These are phyloP conservation scores for Eucalyptus polyanthemos DNA, from an alignment of 345 rosid species.

Conservation along the genomic window DNA sequence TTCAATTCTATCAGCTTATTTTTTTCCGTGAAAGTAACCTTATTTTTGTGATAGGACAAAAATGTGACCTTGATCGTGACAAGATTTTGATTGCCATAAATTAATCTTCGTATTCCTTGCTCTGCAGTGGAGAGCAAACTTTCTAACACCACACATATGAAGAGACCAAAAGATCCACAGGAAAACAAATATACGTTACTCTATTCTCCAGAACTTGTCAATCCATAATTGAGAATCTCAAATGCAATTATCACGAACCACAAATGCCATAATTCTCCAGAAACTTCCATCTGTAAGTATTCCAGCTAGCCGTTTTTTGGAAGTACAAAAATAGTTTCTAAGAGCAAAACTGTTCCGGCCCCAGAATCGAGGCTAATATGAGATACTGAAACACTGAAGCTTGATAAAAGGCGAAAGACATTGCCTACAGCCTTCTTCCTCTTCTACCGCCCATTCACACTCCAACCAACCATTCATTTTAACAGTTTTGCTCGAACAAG, in stretches of 20 bases:
- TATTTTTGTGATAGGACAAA: not conserved
- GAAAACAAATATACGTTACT: not conserved
- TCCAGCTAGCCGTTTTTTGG: not conserved
- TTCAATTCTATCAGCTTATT: not conserved
- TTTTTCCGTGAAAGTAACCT: too few relatives aligned
- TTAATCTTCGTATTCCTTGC: not conserved
- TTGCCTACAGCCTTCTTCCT: slow-evolving; percentile 38
- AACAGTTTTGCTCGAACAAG: too few relatives aligned
- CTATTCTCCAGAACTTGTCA: not conserved
- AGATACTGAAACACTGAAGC: not conserved
- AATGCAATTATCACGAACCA: not conserved
- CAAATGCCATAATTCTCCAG: not conserved
- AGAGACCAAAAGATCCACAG: not conserved
- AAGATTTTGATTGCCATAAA: not conserved
- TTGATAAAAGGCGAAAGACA: not conserved
- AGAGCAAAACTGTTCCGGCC: not conserved
- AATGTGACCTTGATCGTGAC: not conserved
- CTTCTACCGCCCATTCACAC: slow-evolving; percentile 37
- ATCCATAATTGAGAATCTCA: not conserved
- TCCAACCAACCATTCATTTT: too few relatives aligned
- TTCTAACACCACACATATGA: not conserved
- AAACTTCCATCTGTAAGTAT: not conserved
- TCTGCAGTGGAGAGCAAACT: not conserved
- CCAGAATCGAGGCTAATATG: not conserved
- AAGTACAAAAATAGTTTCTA: not conserved